phyloP scores from a whole-genome alignment of 805 yeast genomes.

The Ogataea henricii region DNA sequence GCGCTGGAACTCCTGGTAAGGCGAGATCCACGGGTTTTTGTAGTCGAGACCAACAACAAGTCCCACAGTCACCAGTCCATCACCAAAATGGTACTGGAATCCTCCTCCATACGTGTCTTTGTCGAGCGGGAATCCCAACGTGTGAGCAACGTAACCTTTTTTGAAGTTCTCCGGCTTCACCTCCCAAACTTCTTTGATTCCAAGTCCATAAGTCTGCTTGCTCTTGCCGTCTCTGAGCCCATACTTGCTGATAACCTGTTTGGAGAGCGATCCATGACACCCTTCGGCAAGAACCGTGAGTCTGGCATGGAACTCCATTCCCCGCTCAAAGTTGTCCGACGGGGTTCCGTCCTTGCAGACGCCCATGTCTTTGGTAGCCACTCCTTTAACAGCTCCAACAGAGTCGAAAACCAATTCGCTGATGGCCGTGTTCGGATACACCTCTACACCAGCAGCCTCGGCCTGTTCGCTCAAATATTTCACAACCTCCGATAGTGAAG shows the following conservation, averaged over 20 bases:
- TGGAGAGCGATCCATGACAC: constrained; percentile 94
- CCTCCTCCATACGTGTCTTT: constrained; percentile 91
- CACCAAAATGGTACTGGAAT: constrained; percentile 95
- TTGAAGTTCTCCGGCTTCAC: constrained; percentile 80
- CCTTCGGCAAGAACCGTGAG: constrained; percentile 93
- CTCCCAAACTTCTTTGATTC: constrained; percentile 97
- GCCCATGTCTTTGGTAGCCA: constrained; percentile 94
- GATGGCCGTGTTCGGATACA: constrained; percentile 89
- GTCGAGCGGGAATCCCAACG: constrained; percentile 85
- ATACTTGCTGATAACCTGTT: constrained; percentile 70
- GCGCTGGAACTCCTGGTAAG: constrained; percentile 92
- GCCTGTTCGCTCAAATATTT: constrained; percentile 85
- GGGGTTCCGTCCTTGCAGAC: constrained; percentile 74
- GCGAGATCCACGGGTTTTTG: constrained; percentile 91
- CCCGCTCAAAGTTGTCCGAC: constrained; percentile 84
- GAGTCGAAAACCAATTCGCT: constrained; percentile 68
- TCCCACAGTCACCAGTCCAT: constrained; percentile 87
- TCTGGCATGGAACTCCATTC: constrained; percentile 95
- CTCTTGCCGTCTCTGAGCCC: constrained; percentile 63
- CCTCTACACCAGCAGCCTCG: constrained; percentile 89
- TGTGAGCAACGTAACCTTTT: constrained; percentile 79
- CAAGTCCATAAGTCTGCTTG: constrained; percentile 93
- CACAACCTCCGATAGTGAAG: constrained; percentile 77
- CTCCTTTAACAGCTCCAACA: constrained; percentile 73
- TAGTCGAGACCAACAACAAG: constrained; percentile 95